Evolutionary conservation across 192 early-diverging fungal genomes (phyloP).

Genomic region (Coemansia brasiliensis): DNA sequence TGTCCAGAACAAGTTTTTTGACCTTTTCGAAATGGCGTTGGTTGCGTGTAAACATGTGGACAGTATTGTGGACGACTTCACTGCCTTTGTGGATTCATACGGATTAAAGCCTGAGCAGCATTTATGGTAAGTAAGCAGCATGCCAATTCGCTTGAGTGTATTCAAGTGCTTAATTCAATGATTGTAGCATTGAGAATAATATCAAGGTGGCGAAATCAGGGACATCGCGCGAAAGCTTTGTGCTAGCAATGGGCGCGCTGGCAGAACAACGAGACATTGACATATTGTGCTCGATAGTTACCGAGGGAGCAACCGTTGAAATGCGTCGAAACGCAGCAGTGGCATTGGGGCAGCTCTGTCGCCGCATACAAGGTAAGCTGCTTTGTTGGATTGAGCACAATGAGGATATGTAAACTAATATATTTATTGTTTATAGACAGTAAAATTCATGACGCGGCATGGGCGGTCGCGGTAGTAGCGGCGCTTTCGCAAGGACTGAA

Average conservation of each 20-base stretch:
- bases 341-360: constrained; percentile 33
- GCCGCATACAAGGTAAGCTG: constrained; percentile 21
- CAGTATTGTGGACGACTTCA: constrained; percentile 26
- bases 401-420: background rate
- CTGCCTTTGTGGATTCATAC: constrained; percentile 36
- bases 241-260: constrained; percentile 40
- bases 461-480: constrained; percentile 31
- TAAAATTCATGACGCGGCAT: background rate
- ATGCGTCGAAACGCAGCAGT: constrained; percentile 37
- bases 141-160: background rate
- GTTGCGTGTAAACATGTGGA: constrained; percentile 22
- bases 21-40: constrained; percentile 26
- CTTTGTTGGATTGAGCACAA: background rate
- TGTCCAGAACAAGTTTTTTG: constrained; percentile 24
- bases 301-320: constrained; percentile 28
- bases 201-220: constrained; percentile 29
- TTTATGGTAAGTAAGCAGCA: constrained; percentile 11
- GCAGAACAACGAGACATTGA: constrained; percentile 11
- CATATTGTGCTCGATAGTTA: constrained; percentile 19
- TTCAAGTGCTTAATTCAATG: background rate
- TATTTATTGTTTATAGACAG: constrained; percentile 2
- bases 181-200: constrained; percentile 21
- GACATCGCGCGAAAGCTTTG: constrained; percentile 40
- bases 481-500: constrained; percentile 66
- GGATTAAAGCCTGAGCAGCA: constrained; percentile 32